Evolutionary conservation across 2,329 filamentous ascomycete genomes (phyloP).

Genomic region (Fusarium redolens): DNA sequence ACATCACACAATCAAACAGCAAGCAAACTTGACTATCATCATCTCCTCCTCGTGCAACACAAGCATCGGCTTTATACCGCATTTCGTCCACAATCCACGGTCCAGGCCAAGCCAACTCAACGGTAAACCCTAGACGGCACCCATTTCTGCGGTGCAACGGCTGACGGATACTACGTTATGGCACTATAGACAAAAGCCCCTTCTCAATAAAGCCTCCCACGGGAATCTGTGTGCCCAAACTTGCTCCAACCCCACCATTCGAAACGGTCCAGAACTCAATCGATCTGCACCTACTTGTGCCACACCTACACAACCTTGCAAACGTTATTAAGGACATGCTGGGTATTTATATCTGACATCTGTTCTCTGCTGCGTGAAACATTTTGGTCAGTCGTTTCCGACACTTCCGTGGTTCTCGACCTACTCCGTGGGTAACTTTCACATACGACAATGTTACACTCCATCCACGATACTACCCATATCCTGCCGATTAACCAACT

Average conservation of each 20-base stretch:
- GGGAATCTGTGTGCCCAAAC: conserved; percentile 30
- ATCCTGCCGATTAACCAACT: background rate
- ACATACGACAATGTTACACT: background rate
- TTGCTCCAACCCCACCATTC: conserved; percentile 38
- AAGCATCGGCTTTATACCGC: conserved; percentile 11
- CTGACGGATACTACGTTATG: conserved; percentile 5
- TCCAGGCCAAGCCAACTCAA: conserved; percentile 9
- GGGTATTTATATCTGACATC: conserved; percentile 35
- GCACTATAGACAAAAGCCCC: conserved; percentile 9
- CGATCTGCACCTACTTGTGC: conserved; percentile 46
- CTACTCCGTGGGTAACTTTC: background rate
- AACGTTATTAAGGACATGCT: conserved; percentile 16
- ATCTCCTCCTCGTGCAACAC: background rate
- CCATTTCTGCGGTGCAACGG: conserved; percentile 22
- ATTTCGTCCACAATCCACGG: conserved; percentile 13
- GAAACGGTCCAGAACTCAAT: conserved; percentile 47
- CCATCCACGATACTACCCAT: background rate
- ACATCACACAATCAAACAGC: background rate
- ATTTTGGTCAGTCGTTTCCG: background rate
- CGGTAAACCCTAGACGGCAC: background rate
- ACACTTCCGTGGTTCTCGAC: background rate
- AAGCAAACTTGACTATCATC: background rate
- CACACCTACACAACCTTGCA: conserved; percentile 38
- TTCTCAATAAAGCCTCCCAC: conserved; percentile 24
- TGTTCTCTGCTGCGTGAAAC: conserved; percentile 12